Percentiles rank a stretch among this genome's conserved stretches.
phyloP scores from a whole-genome alignment of 129 eudicot genomes.

The Saposhnikovia divaricata region DNA sequence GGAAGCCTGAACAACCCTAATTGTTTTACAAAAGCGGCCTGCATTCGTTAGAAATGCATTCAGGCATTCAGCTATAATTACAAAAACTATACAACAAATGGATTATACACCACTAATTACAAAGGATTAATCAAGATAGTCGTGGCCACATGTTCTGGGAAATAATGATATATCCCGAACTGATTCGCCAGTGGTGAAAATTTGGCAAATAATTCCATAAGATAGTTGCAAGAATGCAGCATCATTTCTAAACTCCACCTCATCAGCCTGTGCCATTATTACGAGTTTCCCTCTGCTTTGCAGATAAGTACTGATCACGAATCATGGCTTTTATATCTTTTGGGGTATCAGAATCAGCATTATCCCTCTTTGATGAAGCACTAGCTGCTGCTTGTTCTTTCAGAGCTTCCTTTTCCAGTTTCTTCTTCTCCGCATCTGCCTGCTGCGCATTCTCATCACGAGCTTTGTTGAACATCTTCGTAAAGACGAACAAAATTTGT shows the following conservation, averaged over 20 bases:
- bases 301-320: conserved; percentile 27
- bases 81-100: background rate
- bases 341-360: conserved; percentile 31
- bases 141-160: background rate
- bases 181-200: background rate
- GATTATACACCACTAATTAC: background rate
- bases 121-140: background rate
- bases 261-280: background rate
- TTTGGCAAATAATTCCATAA: background rate
- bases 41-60: background rate
- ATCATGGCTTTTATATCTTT: conserved; percentile 42
- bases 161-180: background rate
- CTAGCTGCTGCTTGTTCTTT: conserved; percentile 67
- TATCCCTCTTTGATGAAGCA: conserved; percentile 39
- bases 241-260: background rate
- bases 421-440: conserved; percentile 95
- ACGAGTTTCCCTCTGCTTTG: conserved; percentile 18
- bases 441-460: conserved; percentile 78
- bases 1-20: background rate
- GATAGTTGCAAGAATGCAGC: background rate
- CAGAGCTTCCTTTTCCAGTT: conserved; percentile 85
- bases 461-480: conserved; percentile 80
- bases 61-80: background rate
- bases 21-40: background rate
- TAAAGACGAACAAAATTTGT: conserved; percentile 73